phyloP scores from a whole-genome alignment of 768 basidiomycete species.

The Fomitopsis pulvina region DNA sequence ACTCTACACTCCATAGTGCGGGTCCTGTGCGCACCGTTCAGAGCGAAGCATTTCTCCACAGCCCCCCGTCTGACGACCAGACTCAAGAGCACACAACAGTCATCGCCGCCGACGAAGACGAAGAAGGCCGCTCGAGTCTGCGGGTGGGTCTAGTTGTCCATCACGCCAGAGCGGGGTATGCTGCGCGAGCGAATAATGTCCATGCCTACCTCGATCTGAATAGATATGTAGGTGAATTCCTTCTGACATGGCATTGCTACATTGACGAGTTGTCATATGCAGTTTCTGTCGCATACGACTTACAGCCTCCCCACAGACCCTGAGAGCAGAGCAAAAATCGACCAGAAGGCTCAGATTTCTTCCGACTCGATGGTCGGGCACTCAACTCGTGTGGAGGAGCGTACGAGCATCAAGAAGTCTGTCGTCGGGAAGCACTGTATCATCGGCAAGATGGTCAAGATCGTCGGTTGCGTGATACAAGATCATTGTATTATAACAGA shows the following conservation, averaged over 20 bases:
- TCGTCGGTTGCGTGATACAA: conserved; percentile 74
- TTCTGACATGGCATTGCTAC: neutral
- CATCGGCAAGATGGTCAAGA: conserved; percentile 63
- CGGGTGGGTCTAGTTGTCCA: conserved; percentile 64
- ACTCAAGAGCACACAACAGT: conserved; percentile 23
- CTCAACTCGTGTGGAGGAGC: conserved; percentile 78
- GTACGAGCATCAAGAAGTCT: conserved; percentile 63
- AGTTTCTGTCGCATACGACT: conserved; percentile 48
- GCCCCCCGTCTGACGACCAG: conserved; percentile 18
- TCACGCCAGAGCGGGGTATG: conserved; percentile 42
- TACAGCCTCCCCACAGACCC: conserved; percentile 55
- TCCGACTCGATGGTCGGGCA: conserved; percentile 75
- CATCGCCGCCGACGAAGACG: conserved; percentile 31
- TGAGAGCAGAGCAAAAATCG: conserved; percentile 61
- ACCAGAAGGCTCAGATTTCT: conserved; percentile 79
- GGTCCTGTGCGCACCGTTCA: conserved; percentile 10
- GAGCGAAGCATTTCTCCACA: conserved; percentile 1
- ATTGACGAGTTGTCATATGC: neutral
- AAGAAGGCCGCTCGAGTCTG: conserved; percentile 39
- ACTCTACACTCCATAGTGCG: conserved; percentile 44
- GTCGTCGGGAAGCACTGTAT: conserved; percentile 47
- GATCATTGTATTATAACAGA: conserved; percentile 89
- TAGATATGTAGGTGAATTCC: conserved; percentile 47
- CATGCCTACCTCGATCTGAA: conserved; percentile 77
- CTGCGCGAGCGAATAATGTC: conserved; percentile 71